Percentiles rank a stretch among this genome's conserved stretches.
Conservation (phyloP, 2,329 filamentous ascomycete species). For the Stagonosporopsis cucurbitacearum region DNA sequence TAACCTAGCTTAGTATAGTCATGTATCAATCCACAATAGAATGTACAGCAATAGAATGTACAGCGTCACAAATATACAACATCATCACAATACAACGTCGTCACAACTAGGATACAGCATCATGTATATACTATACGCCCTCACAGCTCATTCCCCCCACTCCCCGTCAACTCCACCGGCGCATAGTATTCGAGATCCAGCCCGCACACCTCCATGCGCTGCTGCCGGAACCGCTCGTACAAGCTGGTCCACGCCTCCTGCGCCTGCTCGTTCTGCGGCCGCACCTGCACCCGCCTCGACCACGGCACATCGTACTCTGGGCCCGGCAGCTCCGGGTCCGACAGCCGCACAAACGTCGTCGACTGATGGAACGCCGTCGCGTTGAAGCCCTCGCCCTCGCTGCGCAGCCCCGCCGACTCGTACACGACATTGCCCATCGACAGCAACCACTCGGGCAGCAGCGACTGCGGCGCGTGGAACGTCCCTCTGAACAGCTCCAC, state of each 20-base stretch:
- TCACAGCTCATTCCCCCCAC: conserved; percentile 7
- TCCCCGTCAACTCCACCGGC: conserved; percentile 27
- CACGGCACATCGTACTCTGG: conserved; percentile 60
- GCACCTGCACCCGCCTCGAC: conserved; percentile 47
- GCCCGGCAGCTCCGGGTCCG: conserved; percentile 56
- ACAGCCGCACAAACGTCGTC: conserved; percentile 56
- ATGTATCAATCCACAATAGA: too few relatives aligned
- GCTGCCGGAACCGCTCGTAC: conserved; percentile 58
- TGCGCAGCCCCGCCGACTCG: conserved; percentile 42
- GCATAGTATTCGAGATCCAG: conserved; percentile 57
- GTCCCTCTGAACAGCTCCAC: conserved; percentile 43
- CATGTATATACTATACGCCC: too few relatives aligned
- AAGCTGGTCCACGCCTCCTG: conserved; percentile 58
- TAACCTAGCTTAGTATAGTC: too few relatives aligned
- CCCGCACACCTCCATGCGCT: conserved; percentile 60
- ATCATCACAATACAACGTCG: too few relatives aligned
- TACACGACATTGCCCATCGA: conserved; percentile 49
- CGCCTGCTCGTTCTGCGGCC: conserved; percentile 55
- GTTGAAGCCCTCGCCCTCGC: conserved; percentile 50
- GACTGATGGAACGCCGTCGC: conserved; percentile 51
- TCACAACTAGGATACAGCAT: too few relatives aligned
- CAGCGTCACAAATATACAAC: too few relatives aligned
- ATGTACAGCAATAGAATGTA: too few relatives aligned
- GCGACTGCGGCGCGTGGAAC: conserved; percentile 39
- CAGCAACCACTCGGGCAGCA: conserved; percentile 49